These are phyloP conservation scores for Trichoderma asperellum DNA, from an alignment of 2,329 filamentous ascomycete species.

Conservation along the genomic window DNA sequence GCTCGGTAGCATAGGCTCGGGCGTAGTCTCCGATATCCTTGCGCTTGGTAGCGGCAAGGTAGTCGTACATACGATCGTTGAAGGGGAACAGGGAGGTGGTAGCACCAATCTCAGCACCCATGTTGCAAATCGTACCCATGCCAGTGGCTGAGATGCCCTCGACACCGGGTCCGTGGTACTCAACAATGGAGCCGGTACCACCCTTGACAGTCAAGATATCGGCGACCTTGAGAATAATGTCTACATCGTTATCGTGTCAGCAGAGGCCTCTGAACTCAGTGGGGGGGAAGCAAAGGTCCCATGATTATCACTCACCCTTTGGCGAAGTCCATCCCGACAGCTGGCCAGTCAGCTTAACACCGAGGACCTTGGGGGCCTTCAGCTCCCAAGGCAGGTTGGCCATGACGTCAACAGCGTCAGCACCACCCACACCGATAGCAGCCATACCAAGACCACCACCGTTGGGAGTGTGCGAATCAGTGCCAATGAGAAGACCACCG, in stretches of 20 bases:
- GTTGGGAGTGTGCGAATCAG: slow-evolving; percentile 97
- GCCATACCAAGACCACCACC: slow-evolving; percentile 94
- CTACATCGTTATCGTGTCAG: slow-evolving; percentile 47
- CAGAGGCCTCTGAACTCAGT: neutral
- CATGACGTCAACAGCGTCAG: slow-evolving; percentile 98
- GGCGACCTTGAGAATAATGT: slow-evolving; percentile 96
- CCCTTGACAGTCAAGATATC: slow-evolving; percentile 98
- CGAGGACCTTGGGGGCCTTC: slow-evolving; percentile 96
- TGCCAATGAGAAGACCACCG: slow-evolving; percentile 95
- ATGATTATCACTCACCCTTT: slow-evolving; percentile 67
- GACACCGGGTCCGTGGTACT: slow-evolving; percentile 75
- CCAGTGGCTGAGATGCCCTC: slow-evolving; percentile 78
- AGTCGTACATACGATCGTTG: slow-evolving; percentile 97
- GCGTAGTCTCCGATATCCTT: slow-evolving; percentile 88
- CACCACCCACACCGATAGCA: slow-evolving; percentile 95
- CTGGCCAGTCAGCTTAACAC: slow-evolving; percentile 90
- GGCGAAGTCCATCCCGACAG: slow-evolving; percentile 90
- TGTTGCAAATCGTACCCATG: slow-evolving; percentile 80
- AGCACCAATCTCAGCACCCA: slow-evolving; percentile 76
- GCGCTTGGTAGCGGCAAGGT: slow-evolving; percentile 89
- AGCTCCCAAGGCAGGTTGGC: slow-evolving; percentile 96
- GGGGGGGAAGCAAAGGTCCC: neutral
- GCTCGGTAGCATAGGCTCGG: slow-evolving; percentile 79
- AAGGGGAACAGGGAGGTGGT: slow-evolving; percentile 97
- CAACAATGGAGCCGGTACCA: slow-evolving; percentile 88